Conservation (phyloP, 805 yeast genomes). For the Starmerella potacharoeniae region DNA sequence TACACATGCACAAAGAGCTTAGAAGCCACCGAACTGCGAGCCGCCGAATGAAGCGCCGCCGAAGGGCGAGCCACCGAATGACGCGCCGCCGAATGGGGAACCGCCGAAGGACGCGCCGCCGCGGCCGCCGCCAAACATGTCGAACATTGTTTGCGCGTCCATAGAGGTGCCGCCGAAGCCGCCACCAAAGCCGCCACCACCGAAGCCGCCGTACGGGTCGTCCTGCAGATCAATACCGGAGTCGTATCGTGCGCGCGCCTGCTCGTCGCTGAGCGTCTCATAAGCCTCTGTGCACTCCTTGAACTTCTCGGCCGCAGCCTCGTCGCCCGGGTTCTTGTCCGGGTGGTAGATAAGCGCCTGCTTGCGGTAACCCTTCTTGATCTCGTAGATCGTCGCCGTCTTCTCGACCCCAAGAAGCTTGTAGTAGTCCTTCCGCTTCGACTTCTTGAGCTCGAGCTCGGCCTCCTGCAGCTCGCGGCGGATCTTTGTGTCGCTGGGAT, state of each 20-base stretch:
- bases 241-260: conserved; percentile 82
- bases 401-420: conserved; percentile 44
- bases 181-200: conserved; percentile 44
- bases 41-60: conserved; percentile 1
- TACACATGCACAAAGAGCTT: not conserved
- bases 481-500: conserved; percentile 27
- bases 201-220: conserved; percentile 51
- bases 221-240: conserved; percentile 62
- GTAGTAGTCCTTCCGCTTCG: conserved; percentile 43
- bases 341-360: conserved; percentile 69
- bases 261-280: conserved; percentile 71
- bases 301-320: conserved; percentile 86
- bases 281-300: conserved; percentile 82
- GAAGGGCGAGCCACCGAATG: conserved; percentile 3
- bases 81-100: conserved; percentile 14
- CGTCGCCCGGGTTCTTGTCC: conserved; percentile 53
- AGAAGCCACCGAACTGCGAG: conserved; percentile 5
- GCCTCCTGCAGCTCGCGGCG: conserved; percentile 32
- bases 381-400: conserved; percentile 41
- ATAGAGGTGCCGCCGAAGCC: conserved; percentile 36
- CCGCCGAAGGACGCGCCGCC: conserved; percentile 17
- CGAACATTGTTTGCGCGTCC: conserved; percentile 30
- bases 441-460: conserved; percentile 34
- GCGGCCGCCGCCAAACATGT: conserved; percentile 31
- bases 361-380: conserved; percentile 66